A percentile compares a stretch with the other conserved stretches of the same genome.
phyloP scores from a whole-genome alignment of 495 filamentous ascomycete species.

The Aspergillus taichungensis region DNA sequence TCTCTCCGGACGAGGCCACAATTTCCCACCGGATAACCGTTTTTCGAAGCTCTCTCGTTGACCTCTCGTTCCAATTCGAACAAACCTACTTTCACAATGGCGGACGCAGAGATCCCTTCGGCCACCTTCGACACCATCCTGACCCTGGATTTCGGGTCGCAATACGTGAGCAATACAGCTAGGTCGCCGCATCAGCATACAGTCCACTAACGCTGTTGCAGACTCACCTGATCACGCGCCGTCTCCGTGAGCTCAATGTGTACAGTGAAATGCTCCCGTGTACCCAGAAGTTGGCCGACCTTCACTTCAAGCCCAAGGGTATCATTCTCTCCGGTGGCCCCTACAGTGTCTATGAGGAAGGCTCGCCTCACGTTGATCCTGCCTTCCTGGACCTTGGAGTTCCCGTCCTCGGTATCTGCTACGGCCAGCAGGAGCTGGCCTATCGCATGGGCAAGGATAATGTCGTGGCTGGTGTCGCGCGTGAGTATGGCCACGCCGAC shows the following conservation, averaged over 20 bases:
- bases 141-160: conserved; percentile 56
- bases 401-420: conserved; percentile 72
- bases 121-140: conserved; percentile 57
- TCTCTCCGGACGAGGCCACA: too few species aligned
- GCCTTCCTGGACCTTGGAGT: conserved; percentile 70
- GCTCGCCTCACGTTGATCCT: conserved; percentile 69
- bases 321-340: conserved; percentile 66
- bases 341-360: conserved; percentile 64
- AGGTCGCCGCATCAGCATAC: conserved; percentile 1
- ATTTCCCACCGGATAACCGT: too few species aligned
- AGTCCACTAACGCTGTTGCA: background rate
- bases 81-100: conserved; percentile 10
- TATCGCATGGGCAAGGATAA: conserved; percentile 59
- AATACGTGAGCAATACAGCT: conserved; percentile 8
- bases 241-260: conserved; percentile 72
- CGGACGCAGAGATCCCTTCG: conserved; percentile 31
- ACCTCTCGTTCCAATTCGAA: too few species aligned
- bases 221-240: conserved; percentile 55
- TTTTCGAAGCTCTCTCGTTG: too few species aligned
- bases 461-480: conserved; percentile 60
- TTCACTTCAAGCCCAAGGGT: conserved; percentile 75
- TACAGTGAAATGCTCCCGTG: conserved; percentile 91
- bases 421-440: conserved; percentile 76
- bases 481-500: conserved; percentile 65
- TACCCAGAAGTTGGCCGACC: conserved; percentile 72